These are phyloP conservation scores for Ilyonectria mors-panacis DNA, from an alignment of 2,329 filamentous ascomycete genomes.

Conservation along the genomic window DNA sequence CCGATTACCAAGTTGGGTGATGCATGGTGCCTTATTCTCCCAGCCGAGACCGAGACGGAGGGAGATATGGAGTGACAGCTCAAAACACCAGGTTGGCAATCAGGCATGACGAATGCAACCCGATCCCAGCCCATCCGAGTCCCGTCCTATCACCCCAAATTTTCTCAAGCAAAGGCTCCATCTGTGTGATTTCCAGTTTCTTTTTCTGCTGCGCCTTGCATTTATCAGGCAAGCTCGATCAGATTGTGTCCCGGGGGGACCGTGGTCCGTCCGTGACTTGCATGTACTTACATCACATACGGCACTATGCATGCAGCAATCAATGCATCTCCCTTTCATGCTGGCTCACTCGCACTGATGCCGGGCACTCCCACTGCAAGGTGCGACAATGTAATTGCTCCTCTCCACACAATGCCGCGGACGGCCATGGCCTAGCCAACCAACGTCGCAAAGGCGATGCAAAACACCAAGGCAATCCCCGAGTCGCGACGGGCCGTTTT, in stretches of 20 bases:
- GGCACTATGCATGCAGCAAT: neutral
- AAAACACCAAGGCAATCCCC: neutral
- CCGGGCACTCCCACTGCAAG: neutral
- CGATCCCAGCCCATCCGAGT: slow-evolving; percentile 35
- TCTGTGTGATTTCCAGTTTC: neutral
- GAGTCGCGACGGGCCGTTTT: neutral
- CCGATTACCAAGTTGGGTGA: slow-evolving; percentile 23
- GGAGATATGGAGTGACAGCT: slow-evolving; percentile 1
- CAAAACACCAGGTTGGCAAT: slow-evolving; percentile 10
- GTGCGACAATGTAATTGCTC: slow-evolving; percentile 9
- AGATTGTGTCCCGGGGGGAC: slow-evolving; percentile 2
- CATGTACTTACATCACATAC: slow-evolving; percentile 5
- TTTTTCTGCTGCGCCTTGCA: slow-evolving; percentile 2
- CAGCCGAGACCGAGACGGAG: slow-evolving; percentile 26
- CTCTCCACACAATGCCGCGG: slow-evolving; percentile 3
- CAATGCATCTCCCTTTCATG: slow-evolving; percentile 5
- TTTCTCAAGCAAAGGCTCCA: too few species aligned
- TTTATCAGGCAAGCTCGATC: neutral
- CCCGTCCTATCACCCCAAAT: slow-evolving; percentile 20
- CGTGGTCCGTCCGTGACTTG: slow-evolving; percentile 4
- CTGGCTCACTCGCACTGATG: neutral
- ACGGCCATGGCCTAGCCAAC: neutral
- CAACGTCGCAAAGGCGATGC: neutral
- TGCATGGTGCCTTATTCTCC: slow-evolving; percentile 29
- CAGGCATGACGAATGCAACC: slow-evolving; percentile 31